phyloP scores from a whole-genome alignment of 257 asterid genomes.

The Vinca minor region DNA sequence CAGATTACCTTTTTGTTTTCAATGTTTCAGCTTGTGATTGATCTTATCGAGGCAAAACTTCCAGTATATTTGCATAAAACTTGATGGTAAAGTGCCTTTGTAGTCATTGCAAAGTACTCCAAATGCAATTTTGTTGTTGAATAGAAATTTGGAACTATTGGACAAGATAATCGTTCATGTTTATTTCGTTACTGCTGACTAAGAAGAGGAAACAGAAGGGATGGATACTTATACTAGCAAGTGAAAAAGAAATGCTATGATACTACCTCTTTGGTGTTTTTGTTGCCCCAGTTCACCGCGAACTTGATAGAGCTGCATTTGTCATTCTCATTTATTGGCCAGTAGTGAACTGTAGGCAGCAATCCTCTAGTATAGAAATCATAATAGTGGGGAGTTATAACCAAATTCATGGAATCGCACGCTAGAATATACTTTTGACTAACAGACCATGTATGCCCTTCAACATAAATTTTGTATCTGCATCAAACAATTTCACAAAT shows the following conservation, averaged over 20 bases:
- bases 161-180: too few species aligned
- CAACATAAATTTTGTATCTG: conserved; percentile 77
- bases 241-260: too few species aligned
- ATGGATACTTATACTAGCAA: too few species aligned
- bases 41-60: background rate
- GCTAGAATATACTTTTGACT: conserved; percentile 84
- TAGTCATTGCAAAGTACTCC: too few species aligned
- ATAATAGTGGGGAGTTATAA: conserved; percentile 46
- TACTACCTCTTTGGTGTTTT: conserved; percentile 44
- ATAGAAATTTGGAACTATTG: too few species aligned
- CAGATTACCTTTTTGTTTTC: background rate
- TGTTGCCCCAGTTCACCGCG: conserved; percentile 91
- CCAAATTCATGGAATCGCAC: conserved; percentile 65
- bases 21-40: background rate
- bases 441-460: conserved; percentile 86
- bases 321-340: conserved; percentile 47
- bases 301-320: conserved; percentile 52
- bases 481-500: conserved; percentile 6
- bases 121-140: background rate
- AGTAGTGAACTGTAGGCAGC: conserved; percentile 63
- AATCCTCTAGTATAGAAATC: conserved; percentile 80
- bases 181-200: too few species aligned
- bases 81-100: background rate
- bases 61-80: background rate
- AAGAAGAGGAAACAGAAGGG: too few species aligned